phyloP scores from a whole-genome alignment of 441 rosid species.

The Populus hybrid region DNA sequence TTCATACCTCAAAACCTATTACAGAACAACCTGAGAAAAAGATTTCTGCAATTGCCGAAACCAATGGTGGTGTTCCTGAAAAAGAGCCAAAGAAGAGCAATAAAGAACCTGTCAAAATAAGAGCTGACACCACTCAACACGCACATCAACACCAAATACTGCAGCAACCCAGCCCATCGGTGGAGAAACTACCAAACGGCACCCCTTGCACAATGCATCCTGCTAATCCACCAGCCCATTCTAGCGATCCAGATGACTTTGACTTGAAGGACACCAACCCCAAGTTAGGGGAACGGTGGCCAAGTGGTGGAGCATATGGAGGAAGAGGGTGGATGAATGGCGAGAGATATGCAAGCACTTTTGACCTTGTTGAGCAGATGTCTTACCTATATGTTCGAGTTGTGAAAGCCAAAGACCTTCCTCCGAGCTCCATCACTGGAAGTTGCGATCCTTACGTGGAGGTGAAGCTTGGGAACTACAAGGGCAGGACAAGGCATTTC shows the following conservation, averaged over 20 bases:
- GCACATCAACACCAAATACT: constrained; percentile 35
- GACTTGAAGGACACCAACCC: constrained; percentile 65
- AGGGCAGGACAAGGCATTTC: constrained; percentile 72
- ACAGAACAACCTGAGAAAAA: constrained; percentile 23
- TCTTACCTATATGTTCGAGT: constrained; percentile 70
- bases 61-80: background rate
- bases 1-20: constrained; percentile 10
- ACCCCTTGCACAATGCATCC: constrained; percentile 48
- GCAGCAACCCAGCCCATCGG: constrained; percentile 20
- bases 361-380: constrained; percentile 87
- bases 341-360: constrained; percentile 59
- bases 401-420: constrained; percentile 81
- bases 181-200: constrained; percentile 18
- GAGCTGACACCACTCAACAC: constrained; percentile 22
- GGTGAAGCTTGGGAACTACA: constrained; percentile 88
- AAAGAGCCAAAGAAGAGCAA: constrained; percentile 2
- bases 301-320: constrained; percentile 38
- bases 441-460: constrained; percentile 87
- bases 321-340: constrained; percentile 56
- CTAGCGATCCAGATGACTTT: constrained; percentile 40
- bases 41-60: constrained; percentile 10
- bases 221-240: constrained; percentile 28
- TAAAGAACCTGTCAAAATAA: constrained; percentile 1
- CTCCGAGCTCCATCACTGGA: constrained; percentile 63
- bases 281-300: constrained; percentile 69